phyloP scores from a whole-genome alignment of 495 filamentous ascomycete species.

The Xylaria bambusicola region DNA sequence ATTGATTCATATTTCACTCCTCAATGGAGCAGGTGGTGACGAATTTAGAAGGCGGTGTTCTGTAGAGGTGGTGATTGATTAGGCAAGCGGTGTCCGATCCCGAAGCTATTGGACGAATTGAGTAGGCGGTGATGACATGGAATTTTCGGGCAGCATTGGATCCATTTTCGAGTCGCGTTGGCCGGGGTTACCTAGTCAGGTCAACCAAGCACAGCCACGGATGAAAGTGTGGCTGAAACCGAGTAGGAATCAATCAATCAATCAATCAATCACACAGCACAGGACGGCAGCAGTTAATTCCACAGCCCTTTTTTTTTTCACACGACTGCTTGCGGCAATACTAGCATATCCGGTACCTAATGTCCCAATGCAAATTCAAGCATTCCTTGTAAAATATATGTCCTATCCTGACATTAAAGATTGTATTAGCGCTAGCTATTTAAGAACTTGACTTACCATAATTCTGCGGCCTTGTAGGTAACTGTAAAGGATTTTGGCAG shows the following conservation, averaged over 20 bases:
- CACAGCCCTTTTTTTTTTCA: not conserved
- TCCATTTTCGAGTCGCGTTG: not conserved
- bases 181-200: not conserved
- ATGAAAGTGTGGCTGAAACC: not conserved
- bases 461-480: not conserved
- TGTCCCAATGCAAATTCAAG: too few species aligned
- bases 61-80: not conserved
- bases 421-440: not conserved
- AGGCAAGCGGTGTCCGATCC: not conserved
- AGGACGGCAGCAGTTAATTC: not conserved
- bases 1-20: slow-evolving; percentile 9
- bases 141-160: not conserved
- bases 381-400: too few species aligned
- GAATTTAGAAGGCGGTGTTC: not conserved
- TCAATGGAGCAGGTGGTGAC: not conserved
- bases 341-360: too few species aligned
- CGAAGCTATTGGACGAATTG: not conserved
- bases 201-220: not conserved
- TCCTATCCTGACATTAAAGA: too few species aligned
- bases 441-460: not conserved
- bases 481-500: not conserved
- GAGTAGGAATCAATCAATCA: too few species aligned
- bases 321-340: too few species aligned
- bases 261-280: too few species aligned
- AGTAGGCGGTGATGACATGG: not conserved